A percentile compares a stretch with the other conserved stretches of the same genome.
Conservation (phyloP, 352 stramenopile species). For the Blastocystis sp. region DNA sequence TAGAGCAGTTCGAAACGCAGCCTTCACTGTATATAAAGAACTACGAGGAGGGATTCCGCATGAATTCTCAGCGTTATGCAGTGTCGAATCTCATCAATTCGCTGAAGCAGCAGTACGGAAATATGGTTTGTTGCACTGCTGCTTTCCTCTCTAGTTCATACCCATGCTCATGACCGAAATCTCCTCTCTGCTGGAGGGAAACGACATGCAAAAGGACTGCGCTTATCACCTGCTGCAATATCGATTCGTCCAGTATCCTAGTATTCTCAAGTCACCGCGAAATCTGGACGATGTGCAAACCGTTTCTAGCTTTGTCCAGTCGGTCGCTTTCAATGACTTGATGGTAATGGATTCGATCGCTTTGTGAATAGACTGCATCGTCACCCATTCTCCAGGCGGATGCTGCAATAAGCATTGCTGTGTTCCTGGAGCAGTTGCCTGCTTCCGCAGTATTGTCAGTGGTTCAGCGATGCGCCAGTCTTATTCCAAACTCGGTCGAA, state of each 20-base stretch:
- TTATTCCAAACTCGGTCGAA: background rate
- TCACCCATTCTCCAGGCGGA: slow-evolving; percentile 21
- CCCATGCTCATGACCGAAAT: background rate
- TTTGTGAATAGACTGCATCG: background rate
- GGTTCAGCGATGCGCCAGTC: background rate
- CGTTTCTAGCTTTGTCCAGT: background rate
- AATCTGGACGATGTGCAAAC: background rate
- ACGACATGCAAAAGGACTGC: slow-evolving; percentile 12
- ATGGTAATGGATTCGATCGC: background rate
- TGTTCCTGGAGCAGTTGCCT: background rate
- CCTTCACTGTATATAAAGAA: slow-evolving; percentile 42
- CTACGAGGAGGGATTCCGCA: slow-evolving; percentile 46
- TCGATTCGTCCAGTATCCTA: slow-evolving; percentile 11
- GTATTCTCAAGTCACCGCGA: background rate
- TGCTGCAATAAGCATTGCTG: background rate
- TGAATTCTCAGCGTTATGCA: slow-evolving; percentile 21
- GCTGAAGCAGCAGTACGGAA: background rate
- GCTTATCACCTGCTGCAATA: slow-evolving; percentile 52
- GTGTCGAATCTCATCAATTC: slow-evolving; percentile 2
- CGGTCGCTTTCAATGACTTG: background rate
- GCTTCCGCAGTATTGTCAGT: background rate
- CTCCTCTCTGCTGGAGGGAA: background rate
- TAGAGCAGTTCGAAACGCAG: slow-evolving; percentile 39
- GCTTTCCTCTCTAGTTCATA: background rate
- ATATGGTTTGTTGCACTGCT: background rate